These are phyloP conservation scores for Holtermanniella nyarrowii DNA, from an alignment of 768 basidiomycete genomes.

Conservation along the genomic window DNA sequence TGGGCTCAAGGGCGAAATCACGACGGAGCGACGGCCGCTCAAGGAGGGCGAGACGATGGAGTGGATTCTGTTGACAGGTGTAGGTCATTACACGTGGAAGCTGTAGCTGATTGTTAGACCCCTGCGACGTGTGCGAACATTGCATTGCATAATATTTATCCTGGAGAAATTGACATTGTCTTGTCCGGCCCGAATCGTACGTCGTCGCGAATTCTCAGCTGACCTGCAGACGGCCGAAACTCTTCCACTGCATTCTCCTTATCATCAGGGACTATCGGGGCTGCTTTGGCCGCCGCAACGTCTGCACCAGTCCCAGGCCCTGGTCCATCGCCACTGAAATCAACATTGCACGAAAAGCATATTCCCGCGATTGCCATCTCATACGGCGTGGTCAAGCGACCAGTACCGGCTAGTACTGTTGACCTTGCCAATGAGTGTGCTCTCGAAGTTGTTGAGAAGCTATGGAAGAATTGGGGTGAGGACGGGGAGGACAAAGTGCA, in stretches of 20 bases:
- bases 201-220: constrained; percentile 1
- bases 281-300: constrained; percentile 60
- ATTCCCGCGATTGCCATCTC: constrained; percentile 73
- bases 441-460: constrained; percentile 55
- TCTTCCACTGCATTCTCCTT: constrained; percentile 69
- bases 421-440: constrained; percentile 66
- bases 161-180: constrained; percentile 77
- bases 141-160: constrained; percentile 77
- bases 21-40: constrained; percentile 54
- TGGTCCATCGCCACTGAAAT: constrained; percentile 9
- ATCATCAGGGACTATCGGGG: constrained; percentile 86
- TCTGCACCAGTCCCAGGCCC: constrained; percentile 41
- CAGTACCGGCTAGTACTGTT: constrained; percentile 52
- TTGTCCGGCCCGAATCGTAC: constrained; percentile 38
- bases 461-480: constrained; percentile 86
- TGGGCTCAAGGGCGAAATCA: constrained; percentile 53
- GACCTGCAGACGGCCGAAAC: constrained; percentile 38
- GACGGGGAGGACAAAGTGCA: constrained; percentile 43
- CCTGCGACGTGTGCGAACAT: constrained; percentile 85
- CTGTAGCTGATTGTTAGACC: constrained; percentile 18
- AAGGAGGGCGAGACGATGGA: constrained; percentile 69
- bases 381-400: constrained; percentile 67
- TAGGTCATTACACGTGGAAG: constrained; percentile 23
- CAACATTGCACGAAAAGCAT: constrained; percentile 16
- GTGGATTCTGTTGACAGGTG: constrained; percentile 81